Base-by-base conservation (phyloP, 306 rosid species). In the Inga oerstediana region DNA sequence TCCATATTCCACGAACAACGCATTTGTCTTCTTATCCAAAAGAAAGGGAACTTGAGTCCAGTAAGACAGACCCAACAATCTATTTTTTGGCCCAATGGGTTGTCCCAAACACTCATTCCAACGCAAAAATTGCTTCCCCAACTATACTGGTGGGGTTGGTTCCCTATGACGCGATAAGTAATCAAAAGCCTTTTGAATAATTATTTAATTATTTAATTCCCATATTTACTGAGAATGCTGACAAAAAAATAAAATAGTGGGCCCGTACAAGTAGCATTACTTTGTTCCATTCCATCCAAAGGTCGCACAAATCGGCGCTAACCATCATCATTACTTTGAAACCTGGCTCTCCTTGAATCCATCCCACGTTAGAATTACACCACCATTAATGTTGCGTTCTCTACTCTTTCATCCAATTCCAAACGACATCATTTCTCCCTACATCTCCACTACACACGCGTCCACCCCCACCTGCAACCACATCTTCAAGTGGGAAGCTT, bases 271-370 rank as follows among this genome's bases (percentile, higher is more conserved):
- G n/a, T 32, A 20, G 3, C 16, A 12, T 64, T 62, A 20, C 19
- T 34, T 32, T 32, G 34, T 34, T 46, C 15, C 51, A 8, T 12
- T 78, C 30, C 59, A 22, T 17, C 65, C 5, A 14, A 62, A 62
- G 61, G 69, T 87, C 71, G 43, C 74, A 74, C 27, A 78, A 49
- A 11, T 24, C 72, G 71, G 78, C 73, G 52, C 66, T 75, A 76
- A 79, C 56, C 80, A 78, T 75, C 24, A 76, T 65, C 39, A 71
- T 59, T 72, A n/a, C 49, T 35, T 80, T 80, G 70, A 80, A 80
- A 82, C 49, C 0, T 59, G 3, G 30, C 24, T 52, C 34, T 24
- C 62, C 45, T 78, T 44, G 10, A 59, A 81, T 76, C 44, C 52
- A 58, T 35, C 71, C 44, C n/a, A 13, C 17, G 34, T 74, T 75